These are phyloP conservation scores for rapeseed (Brassica napus) DNA, from an alignment of 345 rosid genomes.

Conservation along the genomic window Da-Ae NC_063434.1:21206501-21207000, in stretches of 20 bases:
- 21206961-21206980: conserved; percentile 95
- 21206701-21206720: conserved; percentile 89
- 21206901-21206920: neutral
- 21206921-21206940: neutral
- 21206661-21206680: conserved; percentile 94
- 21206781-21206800: conserved; percentile 85
- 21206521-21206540: conserved; percentile 46
- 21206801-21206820: conserved; percentile 88
- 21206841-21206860: neutral
- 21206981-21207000: conserved; percentile 93
- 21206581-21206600: conserved; percentile 94
- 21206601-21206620: conserved; percentile 96
- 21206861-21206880: neutral
- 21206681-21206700: conserved; percentile 87
- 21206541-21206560: conserved; percentile 67
- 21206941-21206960: neutral
- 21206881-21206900: neutral
- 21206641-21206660: conserved; percentile 83
- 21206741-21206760: conserved; percentile 88
- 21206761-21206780: conserved; percentile 86
- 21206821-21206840: neutral
- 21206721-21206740: conserved; percentile 97
- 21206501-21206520: neutral
- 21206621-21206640: conserved; percentile 70
- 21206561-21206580: conserved; percentile 67